These are phyloP conservation scores for Botrytis tulipae DNA, from an alignment of 2,329 filamentous ascomycete genomes.

Conservation along the genomic window DNA sequence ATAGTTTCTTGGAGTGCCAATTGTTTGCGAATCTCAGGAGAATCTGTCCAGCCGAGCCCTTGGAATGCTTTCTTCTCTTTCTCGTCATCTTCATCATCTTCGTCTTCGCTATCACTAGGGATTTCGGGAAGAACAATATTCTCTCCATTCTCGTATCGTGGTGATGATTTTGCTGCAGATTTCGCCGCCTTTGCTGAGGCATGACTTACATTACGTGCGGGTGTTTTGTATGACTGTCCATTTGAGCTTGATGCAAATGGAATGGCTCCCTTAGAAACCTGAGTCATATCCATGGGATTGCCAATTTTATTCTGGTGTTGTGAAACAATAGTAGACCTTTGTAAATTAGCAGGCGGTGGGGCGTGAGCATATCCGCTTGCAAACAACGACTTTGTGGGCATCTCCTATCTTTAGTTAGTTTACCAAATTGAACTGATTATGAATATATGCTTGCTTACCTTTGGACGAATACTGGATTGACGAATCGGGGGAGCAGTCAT, in stretches of 20 bases:
- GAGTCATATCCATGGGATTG: slow-evolving; percentile 80
- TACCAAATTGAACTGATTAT: slow-evolving; percentile 3
- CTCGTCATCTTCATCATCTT: slow-evolving; percentile 63
- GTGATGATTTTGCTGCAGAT: slow-evolving; percentile 66
- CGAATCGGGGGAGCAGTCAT: slow-evolving; percentile 83
- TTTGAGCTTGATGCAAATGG: slow-evolving; percentile 73
- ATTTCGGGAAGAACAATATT: slow-evolving; percentile 92
- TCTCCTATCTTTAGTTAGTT: slow-evolving; percentile 52
- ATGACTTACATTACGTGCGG: slow-evolving; percentile 53
- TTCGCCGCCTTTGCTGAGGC: slow-evolving; percentile 56
- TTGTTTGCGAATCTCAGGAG: slow-evolving; percentile 73
- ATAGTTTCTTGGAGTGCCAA: slow-evolving; percentile 80
- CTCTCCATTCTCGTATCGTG: slow-evolving; percentile 85
- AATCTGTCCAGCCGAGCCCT: slow-evolving; percentile 83
- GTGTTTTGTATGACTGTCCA: slow-evolving; percentile 63
- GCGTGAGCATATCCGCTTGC: slow-evolving; percentile 60
- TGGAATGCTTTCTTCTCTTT: slow-evolving; percentile 52
- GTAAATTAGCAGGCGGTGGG: slow-evolving; percentile 44
- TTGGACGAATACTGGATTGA: slow-evolving; percentile 64
- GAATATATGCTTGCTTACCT: slow-evolving; percentile 40
- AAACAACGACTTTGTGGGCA: slow-evolving; percentile 59
- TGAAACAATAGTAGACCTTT: slow-evolving; percentile 60
- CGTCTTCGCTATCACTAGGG: slow-evolving; percentile 88
- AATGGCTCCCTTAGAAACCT: slow-evolving; percentile 84
- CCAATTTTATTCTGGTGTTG: slow-evolving; percentile 65